Percentiles rank a stretch among this genome's conserved stretches.
Conservation (phyloP, 83 land plant species). For the Thuja plicata region DNA sequence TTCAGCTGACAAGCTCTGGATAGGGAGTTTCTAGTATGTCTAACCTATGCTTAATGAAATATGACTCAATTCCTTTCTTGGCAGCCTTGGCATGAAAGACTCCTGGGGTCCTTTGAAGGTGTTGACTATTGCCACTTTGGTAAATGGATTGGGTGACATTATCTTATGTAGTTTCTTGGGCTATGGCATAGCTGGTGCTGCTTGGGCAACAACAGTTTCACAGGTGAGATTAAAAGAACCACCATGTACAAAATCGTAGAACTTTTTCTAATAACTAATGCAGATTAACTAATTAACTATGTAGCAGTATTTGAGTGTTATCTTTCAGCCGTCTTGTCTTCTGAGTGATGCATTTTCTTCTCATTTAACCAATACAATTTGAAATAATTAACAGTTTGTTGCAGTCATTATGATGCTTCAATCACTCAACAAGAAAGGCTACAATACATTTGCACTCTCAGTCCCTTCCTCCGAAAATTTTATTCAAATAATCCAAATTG, state of each 20-base stretch:
- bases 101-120: constrained; percentile 96
- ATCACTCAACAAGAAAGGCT: constrained; percentile 66
- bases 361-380: neutral
- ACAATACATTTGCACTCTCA: constrained; percentile 48
- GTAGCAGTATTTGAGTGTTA: neutral
- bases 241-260: neutral
- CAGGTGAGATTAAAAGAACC: constrained; percentile 40
- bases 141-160: constrained; percentile 80
- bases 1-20: neutral
- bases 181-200: constrained; percentile 96
- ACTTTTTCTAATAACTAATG: neutral
- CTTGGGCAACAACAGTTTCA: constrained; percentile 96
- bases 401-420: constrained; percentile 79
- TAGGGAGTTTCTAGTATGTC: neutral
- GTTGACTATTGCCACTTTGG: constrained; percentile 67
- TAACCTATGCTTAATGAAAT: neutral
- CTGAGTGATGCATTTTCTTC: neutral
- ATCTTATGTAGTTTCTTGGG: constrained; percentile 64
- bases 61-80: neutral
- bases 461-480: constrained; percentile 68
- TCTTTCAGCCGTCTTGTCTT: neutral
- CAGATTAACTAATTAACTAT: neutral
- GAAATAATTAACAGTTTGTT: constrained; percentile 48
- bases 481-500: constrained; percentile 52
- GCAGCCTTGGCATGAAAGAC: constrained; percentile 94